Evolutionary conservation across 208 protist genomes (phyloP), one percentile per base, ranked within the genome.

Genomic region (Trypanosomatidae sp.): DNA sequence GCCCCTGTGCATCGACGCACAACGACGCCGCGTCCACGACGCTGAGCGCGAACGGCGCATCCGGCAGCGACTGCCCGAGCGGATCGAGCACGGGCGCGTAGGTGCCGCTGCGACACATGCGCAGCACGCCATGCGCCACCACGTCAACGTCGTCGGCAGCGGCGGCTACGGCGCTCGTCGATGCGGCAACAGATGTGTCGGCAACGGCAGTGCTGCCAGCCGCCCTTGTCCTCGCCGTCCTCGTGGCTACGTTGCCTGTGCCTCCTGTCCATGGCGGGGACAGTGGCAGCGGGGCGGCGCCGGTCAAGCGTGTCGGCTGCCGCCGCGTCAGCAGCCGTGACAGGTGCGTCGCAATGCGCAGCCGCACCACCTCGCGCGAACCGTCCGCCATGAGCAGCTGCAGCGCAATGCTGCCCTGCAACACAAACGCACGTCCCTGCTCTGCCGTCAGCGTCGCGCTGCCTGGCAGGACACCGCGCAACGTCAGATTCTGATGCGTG

Each of bases 81-180:
- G 80, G 80, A 49, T 90, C 80, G 7, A 85, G 65, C 30, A 90
- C 62, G 11, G 80, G 80, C 69, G 71, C 77, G 62, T 90, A 90
- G 44, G 58, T 64, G 33, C 63, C 69, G 19, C 70, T 64, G 47
- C 80, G 75, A 59, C 80, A 90, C 39, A 72, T 48, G 61, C 49
- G 42, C 22, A 90, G 60, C 6, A 43, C n/a, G n/a, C n/a, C n/a
- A n/a, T n/a, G n/a, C n/a, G n/a, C n/a, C n/a, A n/a, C n/a, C n/a
- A n/a, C n/a, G n/a, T n/a, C n/a, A n/a, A n/a, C n/a, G n/a, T n/a
- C n/a, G n/a, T n/a, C n/a, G n/a, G n/a, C n/a, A n/a, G n/a, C n/a
- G n/a, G n/a, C n/a, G n/a, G n/a, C n/a, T n/a, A n/a, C n/a, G n/a
- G n/a, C n/a, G n/a, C n/a, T n/a, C n/a, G n/a, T n/a, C n/a, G n/a